These are phyloP conservation scores for Scutellaria galericulata DNA, from an alignment of 257 asterid species.

Conservation along the genomic window DNA sequence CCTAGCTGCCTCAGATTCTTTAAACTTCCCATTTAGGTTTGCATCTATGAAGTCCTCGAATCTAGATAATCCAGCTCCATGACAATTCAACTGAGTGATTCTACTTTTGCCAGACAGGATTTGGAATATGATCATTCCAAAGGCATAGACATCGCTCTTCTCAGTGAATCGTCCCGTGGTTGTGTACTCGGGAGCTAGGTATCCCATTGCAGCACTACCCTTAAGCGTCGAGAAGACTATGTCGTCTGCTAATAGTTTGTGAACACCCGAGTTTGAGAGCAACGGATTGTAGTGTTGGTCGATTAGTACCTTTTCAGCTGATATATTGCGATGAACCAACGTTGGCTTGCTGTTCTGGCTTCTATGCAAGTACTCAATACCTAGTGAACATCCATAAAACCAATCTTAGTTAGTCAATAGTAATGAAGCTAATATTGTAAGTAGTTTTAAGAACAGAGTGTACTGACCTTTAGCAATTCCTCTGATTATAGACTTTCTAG, in stretches of 20 bases:
- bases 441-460: not conserved
- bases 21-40: constrained; percentile 62
- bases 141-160: constrained; percentile 87
- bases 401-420: not conserved
- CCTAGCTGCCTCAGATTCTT: constrained; percentile 79
- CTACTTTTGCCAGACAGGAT: constrained; percentile 79
- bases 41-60: constrained; percentile 71
- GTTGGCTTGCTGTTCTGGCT: constrained; percentile 58
- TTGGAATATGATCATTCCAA: constrained; percentile 92
- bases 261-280: constrained; percentile 83
- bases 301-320: constrained; percentile 89
- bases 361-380: constrained; percentile 79
- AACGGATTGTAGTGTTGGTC: constrained; percentile 77
- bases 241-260: constrained; percentile 84
- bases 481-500: constrained; percentile 67
- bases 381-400: constrained; percentile 39
- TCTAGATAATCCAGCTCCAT: constrained; percentile 76
- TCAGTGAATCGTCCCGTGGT: constrained; percentile 89
- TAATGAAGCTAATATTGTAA: not conserved
- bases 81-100: constrained; percentile 66
- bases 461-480: constrained; percentile 87
- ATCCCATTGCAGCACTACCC: constrained; percentile 96
- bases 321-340: constrained; percentile 79
- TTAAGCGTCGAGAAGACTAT: constrained; percentile 82
- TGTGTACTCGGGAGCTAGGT: constrained; percentile 92